Evolutionary conservation across 179 eudicot genomes (phyloP).

Genomic region (Actinidia chinensis): DNA sequence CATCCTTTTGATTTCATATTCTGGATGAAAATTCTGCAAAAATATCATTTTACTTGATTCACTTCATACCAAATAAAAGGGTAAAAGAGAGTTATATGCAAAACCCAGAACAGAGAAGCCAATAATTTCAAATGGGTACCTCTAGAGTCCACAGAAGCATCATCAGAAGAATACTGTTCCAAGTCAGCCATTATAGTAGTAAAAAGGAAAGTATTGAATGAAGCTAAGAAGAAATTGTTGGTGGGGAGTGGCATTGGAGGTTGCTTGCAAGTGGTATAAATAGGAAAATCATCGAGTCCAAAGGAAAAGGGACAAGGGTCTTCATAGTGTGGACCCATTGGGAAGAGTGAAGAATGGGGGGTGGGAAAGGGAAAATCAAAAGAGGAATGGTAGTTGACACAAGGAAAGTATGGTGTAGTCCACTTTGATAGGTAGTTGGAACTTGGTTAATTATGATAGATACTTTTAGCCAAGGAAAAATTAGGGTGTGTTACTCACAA

Average conservation of each 20-base stretch:
- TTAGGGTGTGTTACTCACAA: too few relatives aligned
- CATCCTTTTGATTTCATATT: too few relatives aligned
- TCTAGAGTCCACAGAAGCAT: slow-evolving; percentile 23
- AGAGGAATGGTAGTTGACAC: slow-evolving; percentile 38
- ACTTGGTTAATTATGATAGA: too few relatives aligned
- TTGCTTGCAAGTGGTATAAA: not conserved
- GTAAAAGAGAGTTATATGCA: not conserved
- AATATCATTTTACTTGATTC: too few relatives aligned
- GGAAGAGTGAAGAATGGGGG: slow-evolving; percentile 15
- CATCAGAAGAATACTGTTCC: slow-evolving; percentile 18
- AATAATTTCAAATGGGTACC: slow-evolving; percentile 20
- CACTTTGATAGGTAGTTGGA: slow-evolving; percentile 30
- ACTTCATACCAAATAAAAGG: too few relatives aligned
- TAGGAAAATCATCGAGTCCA: not conserved
- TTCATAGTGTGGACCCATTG: not conserved
- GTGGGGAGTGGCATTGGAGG: not conserved
- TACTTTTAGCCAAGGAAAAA: too few relatives aligned
- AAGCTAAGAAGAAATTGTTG: not conserved
- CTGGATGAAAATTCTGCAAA: too few relatives aligned
- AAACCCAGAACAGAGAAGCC: not conserved
- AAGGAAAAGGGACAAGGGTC: not conserved
- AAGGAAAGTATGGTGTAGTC: not conserved
- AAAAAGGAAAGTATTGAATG: not conserved
- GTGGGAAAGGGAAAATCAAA: slow-evolving; percentile 5
- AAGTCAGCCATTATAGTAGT: slow-evolving; percentile 27